Percentiles rank a stretch among this genome's conserved stretches.
Conservation (phyloP, 305 asterid species). For the Fraxinus greggii region DNA sequence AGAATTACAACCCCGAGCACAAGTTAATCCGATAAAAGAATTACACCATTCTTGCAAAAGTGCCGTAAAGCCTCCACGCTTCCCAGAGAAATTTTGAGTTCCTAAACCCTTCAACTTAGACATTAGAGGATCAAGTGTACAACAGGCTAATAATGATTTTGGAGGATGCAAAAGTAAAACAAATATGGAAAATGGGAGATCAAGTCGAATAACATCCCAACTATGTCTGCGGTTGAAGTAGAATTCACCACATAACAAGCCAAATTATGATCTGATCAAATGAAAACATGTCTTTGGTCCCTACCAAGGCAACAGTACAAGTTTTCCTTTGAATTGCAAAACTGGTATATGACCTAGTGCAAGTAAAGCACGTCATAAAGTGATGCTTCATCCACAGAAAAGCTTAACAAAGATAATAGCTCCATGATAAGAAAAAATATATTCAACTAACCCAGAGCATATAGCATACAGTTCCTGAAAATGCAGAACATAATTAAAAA, state of each 20-base stretch:
- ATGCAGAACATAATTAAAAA: neutral
- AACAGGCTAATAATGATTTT: neutral
- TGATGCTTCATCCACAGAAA: neutral
- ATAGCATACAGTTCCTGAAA: neutral
- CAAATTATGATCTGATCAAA: neutral
- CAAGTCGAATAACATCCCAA: neutral
- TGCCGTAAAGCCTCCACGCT: neutral
- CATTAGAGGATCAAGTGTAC: slow-evolving; percentile 5
- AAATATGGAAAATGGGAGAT: neutral
- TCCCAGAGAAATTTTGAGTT: neutral
- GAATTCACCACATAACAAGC: neutral
- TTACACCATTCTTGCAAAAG: neutral
- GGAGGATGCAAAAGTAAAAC: neutral
- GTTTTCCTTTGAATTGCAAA: neutral
- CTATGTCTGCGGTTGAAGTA: neutral
- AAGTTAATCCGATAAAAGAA: neutral
- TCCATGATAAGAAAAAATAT: neutral
- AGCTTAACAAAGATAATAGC: neutral
- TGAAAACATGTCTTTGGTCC: neutral
- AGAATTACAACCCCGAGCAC: neutral
- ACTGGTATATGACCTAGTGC: neutral
- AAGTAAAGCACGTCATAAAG: neutral
- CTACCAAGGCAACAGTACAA: neutral
- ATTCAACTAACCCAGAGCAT: neutral
- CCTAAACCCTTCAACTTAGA: neutral